phyloP scores from a whole-genome alignment of 1,284 basidiomycete species.

The Lignosus rhinocerotis region DNA sequence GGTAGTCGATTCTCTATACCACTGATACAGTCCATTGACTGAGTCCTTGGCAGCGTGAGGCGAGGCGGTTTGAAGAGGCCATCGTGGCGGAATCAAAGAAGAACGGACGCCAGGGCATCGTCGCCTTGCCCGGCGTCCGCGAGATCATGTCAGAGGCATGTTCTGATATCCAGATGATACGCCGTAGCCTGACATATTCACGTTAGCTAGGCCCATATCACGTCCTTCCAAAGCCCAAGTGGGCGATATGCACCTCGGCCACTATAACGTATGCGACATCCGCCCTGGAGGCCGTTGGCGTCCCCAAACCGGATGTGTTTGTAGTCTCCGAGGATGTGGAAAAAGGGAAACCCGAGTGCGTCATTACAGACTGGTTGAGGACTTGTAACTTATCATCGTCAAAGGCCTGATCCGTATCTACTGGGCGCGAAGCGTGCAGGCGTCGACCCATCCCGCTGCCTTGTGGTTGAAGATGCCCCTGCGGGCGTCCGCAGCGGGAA shows the following conservation, averaged over 20 bases:
- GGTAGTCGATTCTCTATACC: constrained; percentile 38
- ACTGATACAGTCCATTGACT: background rate
- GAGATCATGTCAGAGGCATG: constrained; percentile 53
- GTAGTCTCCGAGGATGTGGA: constrained; percentile 80
- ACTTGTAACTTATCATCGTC: constrained; percentile 35
- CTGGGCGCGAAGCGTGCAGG: constrained; percentile 66
- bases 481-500: constrained; percentile 74
- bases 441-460: constrained; percentile 62
- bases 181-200: background rate
- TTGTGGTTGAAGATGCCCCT: constrained; percentile 89
- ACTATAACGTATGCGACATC: constrained; percentile 58
- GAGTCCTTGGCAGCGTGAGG: constrained; percentile 48
- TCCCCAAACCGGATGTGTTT: constrained; percentile 64
- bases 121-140: constrained; percentile 61
- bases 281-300: constrained; percentile 51
- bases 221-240: constrained; percentile 51
- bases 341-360: constrained; percentile 78
- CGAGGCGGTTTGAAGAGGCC: constrained; percentile 65
- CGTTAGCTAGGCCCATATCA: constrained; percentile 47
- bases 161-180: background rate
- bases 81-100: constrained; percentile 58
- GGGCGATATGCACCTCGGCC: constrained; percentile 73
- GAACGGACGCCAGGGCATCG: constrained; percentile 57
- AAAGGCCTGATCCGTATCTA: constrained; percentile 83
- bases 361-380: background rate